Evolutionary conservation across 805 yeast genomes (phyloP).

Genomic region (Saturnispora kantuleensis): DNA sequence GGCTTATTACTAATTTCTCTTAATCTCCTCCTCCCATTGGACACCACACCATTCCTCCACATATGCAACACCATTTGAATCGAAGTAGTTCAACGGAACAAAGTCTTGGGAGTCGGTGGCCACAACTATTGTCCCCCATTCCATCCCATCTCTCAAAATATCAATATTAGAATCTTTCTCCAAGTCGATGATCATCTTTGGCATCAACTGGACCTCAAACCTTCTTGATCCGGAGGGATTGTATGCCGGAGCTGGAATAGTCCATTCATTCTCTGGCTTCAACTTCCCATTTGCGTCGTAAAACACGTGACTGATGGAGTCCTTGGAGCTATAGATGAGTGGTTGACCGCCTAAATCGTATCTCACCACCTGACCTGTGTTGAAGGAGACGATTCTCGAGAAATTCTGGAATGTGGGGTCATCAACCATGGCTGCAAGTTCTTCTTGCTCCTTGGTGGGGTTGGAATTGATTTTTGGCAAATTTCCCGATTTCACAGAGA

Average conservation of each 20-base stretch:
- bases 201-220: constrained; percentile 91
- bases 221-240: constrained; percentile 51
- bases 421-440: constrained; percentile 47
- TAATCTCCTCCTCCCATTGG: constrained; percentile 20
- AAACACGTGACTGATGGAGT: constrained; percentile 39
- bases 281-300: constrained; percentile 18
- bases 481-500: constrained; percentile 11
- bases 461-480: constrained; percentile 13
- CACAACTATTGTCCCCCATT: constrained; percentile 91
- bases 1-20: too few species aligned
- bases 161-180: constrained; percentile 38
- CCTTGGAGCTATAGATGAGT: constrained; percentile 58
- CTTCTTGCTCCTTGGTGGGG: constrained; percentile 30
- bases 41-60: constrained; percentile 23
- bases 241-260: constrained; percentile 50
- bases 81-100: constrained; percentile 12
- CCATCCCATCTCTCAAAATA: constrained; percentile 67
- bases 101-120: constrained; percentile 37
- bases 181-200: constrained; percentile 76
- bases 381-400: constrained; percentile 62
- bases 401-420: constrained; percentile 77
- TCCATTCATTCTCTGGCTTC: constrained; percentile 14
- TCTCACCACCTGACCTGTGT: constrained; percentile 79
- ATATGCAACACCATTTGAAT: constrained; percentile 16
- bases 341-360: constrained; percentile 78